phyloP scores from a whole-genome alignment of 129 eudicot species.

The Tagetes erecta region DNA sequence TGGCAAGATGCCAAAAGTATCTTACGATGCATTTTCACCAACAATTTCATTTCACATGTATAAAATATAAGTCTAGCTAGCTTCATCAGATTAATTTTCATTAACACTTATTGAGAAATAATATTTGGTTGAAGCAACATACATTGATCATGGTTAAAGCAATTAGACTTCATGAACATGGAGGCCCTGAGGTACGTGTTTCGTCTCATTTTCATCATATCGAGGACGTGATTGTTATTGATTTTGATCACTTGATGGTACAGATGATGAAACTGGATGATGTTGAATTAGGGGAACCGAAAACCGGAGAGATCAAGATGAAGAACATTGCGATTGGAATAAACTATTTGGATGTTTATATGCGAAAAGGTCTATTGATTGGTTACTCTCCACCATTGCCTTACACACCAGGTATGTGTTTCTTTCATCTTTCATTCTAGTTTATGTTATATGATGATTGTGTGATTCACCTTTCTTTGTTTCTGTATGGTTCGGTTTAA shows the following conservation, averaged over 20 bases:
- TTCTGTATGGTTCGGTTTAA: too few relatives aligned
- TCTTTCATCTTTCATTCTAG: not conserved
- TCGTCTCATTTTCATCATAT: too few relatives aligned
- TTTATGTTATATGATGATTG: too few relatives aligned
- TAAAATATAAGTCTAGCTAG: not conserved
- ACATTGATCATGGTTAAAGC: constrained; percentile 60
- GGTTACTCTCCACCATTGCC: constrained; percentile 37
- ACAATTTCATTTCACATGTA: not conserved
- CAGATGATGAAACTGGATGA: constrained; percentile 32
- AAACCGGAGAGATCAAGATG: constrained; percentile 54
- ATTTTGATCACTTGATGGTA: not conserved
- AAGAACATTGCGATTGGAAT: constrained; percentile 60
- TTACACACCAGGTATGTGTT: constrained; percentile 50
- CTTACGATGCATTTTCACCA: not conserved
- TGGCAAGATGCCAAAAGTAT: not conserved
- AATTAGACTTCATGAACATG: constrained; percentile 57
- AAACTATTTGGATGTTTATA: constrained; percentile 59
- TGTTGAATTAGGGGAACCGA: constrained; percentile 66
- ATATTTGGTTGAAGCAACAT: not conserved
- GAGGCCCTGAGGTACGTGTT: constrained; percentile 57
- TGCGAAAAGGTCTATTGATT: constrained; percentile 40
- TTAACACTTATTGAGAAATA: not conserved
- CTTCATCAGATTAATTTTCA: not conserved
- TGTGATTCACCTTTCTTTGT: too few relatives aligned
- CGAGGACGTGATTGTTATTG: not conserved